Evolutionary conservation across 2,329 filamentous ascomycete species (phyloP).

Genomic region (Colletotrichum karsti): DNA sequence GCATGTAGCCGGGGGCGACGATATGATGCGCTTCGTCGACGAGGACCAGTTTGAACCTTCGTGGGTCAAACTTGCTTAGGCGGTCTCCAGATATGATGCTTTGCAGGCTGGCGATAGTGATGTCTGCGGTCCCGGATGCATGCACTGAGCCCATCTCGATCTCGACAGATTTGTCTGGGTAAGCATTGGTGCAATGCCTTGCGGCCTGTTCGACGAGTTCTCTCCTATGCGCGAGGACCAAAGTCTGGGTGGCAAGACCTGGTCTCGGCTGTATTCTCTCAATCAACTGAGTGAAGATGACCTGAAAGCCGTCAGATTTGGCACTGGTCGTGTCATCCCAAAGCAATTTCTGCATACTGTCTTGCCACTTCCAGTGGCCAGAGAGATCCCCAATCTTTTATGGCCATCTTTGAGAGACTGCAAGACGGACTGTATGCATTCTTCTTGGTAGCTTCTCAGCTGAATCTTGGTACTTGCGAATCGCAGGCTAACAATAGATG

Average conservation of each 20-base stretch:
- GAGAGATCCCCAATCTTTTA: conserved; percentile 82
- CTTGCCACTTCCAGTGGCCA: conserved; percentile 90
- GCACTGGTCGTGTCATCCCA: too few relatives aligned
- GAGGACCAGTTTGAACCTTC: conserved; percentile 84
- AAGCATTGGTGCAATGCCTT: conserved; percentile 80
- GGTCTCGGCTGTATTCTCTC: conserved; percentile 71
- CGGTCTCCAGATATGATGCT: conserved; percentile 82
- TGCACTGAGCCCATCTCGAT: conserved; percentile 88
- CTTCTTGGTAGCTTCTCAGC: conserved; percentile 87
- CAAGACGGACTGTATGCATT: conserved; percentile 87
- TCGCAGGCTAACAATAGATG: not conserved
- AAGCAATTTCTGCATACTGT: conserved; percentile 61
- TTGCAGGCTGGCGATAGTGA: conserved; percentile 90
- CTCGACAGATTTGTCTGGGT: conserved; percentile 83
- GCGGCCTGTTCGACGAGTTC: conserved; percentile 96
- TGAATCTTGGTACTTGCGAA: conserved; percentile 49
- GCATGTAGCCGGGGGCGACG: conserved; percentile 82
- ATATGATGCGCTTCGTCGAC: conserved; percentile 99
- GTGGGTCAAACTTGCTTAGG: conserved; percentile 83
- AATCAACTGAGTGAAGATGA: conserved; percentile 97
- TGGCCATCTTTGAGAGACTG: conserved; percentile 74
- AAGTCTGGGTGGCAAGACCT: conserved; percentile 73
- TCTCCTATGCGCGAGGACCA: conserved; percentile 91
- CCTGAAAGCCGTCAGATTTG: conserved; percentile 54
- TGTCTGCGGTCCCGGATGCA: conserved; percentile 84